Conservation (phyloP, 164 flowering plant species). For the Macadamia integrifolia region DNA sequence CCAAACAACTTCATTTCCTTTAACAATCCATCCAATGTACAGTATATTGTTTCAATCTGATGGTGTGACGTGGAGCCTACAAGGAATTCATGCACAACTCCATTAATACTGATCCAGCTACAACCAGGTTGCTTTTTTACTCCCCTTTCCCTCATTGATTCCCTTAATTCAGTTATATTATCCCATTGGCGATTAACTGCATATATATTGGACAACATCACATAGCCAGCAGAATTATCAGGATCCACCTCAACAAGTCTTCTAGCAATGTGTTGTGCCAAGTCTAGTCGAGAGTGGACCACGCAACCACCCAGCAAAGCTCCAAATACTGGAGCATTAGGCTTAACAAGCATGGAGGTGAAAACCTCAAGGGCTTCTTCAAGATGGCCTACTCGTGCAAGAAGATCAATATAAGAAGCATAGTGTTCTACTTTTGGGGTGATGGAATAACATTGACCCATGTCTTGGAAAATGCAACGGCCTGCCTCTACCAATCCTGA, state of each 20-base stretch:
- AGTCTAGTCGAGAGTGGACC: constrained; percentile 38
- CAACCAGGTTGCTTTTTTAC: constrained; percentile 35
- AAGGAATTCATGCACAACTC: constrained; percentile 50
- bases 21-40: constrained; percentile 10
- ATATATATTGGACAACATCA: constrained; percentile 54
- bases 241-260: constrained; percentile 49
- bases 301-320: constrained; percentile 60
- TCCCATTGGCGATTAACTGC: constrained; percentile 45
- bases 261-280: constrained; percentile 35
- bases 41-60: constrained; percentile 17
- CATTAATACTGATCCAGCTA: constrained; percentile 52
- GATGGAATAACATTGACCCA: constrained; percentile 22
- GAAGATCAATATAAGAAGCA: constrained; percentile 60
- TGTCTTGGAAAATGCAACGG: constrained; percentile 31
- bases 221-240: constrained; percentile 48
- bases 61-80: constrained; percentile 31
- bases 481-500: constrained; percentile 49
- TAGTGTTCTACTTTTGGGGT: constrained; percentile 54
- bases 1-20: constrained; percentile 25
- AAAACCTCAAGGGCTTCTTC: constrained; percentile 55
- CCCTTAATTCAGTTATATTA: constrained; percentile 41
- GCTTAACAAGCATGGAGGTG: constrained; percentile 46
- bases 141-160: constrained; percentile 30
- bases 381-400: constrained; percentile 47
- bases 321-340: constrained; percentile 60